Conservation (phyloP, 2,329 filamentous ascomycete genomes). For the Volutella citrinella region DNA sequence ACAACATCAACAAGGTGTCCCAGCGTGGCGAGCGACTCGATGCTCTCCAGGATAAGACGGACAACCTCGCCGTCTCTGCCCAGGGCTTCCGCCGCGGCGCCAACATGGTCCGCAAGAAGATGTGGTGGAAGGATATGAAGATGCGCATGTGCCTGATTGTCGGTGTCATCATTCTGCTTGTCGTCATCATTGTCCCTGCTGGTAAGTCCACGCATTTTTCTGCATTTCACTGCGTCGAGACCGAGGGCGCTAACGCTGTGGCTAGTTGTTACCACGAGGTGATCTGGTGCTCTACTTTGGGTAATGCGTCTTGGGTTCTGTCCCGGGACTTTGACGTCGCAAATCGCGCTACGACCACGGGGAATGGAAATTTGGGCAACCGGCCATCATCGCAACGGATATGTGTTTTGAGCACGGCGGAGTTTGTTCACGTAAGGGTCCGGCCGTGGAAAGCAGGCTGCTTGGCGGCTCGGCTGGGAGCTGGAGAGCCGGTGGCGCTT, state of each 20-base stretch:
- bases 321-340: constrained; percentile 24
- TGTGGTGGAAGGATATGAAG: constrained; percentile 99
- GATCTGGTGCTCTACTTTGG: constrained; percentile 21
- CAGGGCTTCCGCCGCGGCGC: constrained; percentile 95
- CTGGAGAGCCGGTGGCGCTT: constrained; percentile 13
- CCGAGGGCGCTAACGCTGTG: constrained; percentile 13
- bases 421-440: constrained; percentile 31
- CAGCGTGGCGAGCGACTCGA: constrained; percentile 89
- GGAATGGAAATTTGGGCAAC: constrained; percentile 28
- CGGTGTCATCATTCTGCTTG: constrained; percentile 85
- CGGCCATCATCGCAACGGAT: constrained; percentile 27
- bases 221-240: no score
- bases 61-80: constrained; percentile 88
- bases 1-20: constrained; percentile 96
- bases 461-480: constrained; percentile 16
- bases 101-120: constrained; percentile 93
- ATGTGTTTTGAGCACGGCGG: constrained; percentile 33
- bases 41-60: constrained; percentile 87
- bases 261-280: constrained; percentile 36
- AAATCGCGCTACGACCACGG: constrained; percentile 26
- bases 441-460: constrained; percentile 26
- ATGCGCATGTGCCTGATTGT: constrained; percentile 96
- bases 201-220: no score
- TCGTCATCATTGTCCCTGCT: constrained; percentile 91
- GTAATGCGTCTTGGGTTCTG: no score